phyloP scores from a whole-genome alignment of 257 asterid genomes.

The Jaltomata sinuosa region DNA sequence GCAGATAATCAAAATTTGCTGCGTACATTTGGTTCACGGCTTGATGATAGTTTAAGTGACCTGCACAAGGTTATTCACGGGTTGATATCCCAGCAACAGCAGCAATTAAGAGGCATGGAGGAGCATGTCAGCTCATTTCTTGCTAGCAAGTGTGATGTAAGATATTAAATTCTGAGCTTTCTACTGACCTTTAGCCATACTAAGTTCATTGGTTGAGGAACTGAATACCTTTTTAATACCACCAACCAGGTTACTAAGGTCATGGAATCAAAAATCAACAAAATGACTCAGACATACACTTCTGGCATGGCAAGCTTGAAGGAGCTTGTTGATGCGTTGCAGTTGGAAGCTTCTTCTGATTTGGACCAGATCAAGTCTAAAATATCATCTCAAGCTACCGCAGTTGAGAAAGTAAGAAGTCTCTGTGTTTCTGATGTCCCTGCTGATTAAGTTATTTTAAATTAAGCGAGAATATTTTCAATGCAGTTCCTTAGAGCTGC shows the following conservation, averaged over 20 bases:
- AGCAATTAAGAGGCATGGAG: conserved; percentile 47
- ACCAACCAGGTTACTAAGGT: conserved; percentile 39
- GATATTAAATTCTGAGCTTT: neutral
- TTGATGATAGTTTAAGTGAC: conserved; percentile 52
- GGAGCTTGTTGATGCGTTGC: conserved; percentile 34
- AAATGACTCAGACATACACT: conserved; percentile 39
- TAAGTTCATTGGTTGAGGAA: neutral
- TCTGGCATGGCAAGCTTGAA: conserved; percentile 39
- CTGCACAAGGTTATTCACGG: conserved; percentile 47
- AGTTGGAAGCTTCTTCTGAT: conserved; percentile 48
- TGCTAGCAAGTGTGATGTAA: conserved; percentile 55
- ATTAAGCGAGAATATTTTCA: neutral
- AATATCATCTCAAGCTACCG: conserved; percentile 34
- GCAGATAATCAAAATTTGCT: conserved; percentile 53
- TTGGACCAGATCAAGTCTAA: conserved; percentile 43
- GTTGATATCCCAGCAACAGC: conserved; percentile 60
- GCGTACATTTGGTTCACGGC: conserved; percentile 46
- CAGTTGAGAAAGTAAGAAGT: conserved; percentile 49
- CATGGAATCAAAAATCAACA: conserved; percentile 53
- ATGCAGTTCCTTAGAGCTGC: conserved; percentile 46
- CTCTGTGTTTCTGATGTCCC: neutral
- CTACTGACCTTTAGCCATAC: neutral
- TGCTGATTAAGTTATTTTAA: neutral
- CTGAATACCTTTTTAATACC: neutral
- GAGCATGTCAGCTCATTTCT: conserved; percentile 41